phyloP scores from a whole-genome alignment of 352 stramenopile species.

The Pythium apleroticum region DNA sequence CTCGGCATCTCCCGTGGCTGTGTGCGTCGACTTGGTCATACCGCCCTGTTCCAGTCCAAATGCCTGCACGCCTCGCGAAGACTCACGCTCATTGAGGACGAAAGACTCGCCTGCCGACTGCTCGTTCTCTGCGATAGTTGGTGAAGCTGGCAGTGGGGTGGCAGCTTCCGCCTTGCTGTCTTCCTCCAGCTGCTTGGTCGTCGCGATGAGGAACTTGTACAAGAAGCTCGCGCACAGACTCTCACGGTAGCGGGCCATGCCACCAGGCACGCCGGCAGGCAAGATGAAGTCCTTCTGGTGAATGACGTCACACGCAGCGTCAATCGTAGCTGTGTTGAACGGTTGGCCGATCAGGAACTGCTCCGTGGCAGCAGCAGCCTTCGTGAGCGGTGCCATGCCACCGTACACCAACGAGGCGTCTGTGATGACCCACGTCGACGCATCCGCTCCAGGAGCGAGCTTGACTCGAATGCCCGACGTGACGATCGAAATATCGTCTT shows the following conservation, averaged over 20 bases:
- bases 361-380: conserved; percentile 49
- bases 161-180: conserved; percentile 27
- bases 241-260: conserved; percentile 94
- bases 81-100: conserved; percentile 49
- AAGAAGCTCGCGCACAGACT: conserved; percentile 94
- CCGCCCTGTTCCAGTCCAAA: conserved; percentile 65
- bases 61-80: conserved; percentile 53
- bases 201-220: conserved; percentile 93
- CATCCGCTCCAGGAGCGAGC: conserved; percentile 37
- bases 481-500: conserved; percentile 98
- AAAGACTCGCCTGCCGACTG: conserved; percentile 61
- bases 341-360: conserved; percentile 77
- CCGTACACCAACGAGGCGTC: conserved; percentile 62
- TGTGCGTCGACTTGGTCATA: conserved; percentile 63
- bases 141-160: conserved; percentile 26
- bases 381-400: conserved; percentile 74
- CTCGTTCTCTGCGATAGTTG: conserved; percentile 37
- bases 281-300: conserved; percentile 89
- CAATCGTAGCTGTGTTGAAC: conserved; percentile 82
- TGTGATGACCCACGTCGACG: conserved; percentile 63
- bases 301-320: conserved; percentile 80
- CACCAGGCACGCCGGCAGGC: conserved; percentile 88
- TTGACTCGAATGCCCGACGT: conserved; percentile 91
- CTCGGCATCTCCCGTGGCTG: conserved; percentile 6
- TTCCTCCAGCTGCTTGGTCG: conserved; percentile 53